A percentile compares a stretch with the other conserved stretches of the same genome.
phyloP scores from a whole-genome alignment of 371 early-diverging fungal genomes.

The Haplosporangium sp. region DNA sequence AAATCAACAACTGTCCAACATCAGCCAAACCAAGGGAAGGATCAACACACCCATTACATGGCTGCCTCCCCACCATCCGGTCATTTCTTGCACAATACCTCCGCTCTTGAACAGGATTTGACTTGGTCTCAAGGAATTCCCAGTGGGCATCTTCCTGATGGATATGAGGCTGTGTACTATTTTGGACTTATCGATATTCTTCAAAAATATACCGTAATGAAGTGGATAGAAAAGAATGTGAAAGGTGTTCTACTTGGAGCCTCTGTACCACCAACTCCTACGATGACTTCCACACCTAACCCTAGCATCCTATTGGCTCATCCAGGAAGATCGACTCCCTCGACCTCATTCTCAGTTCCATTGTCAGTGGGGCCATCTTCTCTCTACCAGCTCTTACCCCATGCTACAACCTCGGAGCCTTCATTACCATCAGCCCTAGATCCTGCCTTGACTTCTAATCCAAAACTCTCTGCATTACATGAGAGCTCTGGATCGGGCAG shows the following conservation, averaged over 20 bases:
- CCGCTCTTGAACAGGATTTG: neutral
- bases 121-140: slow-evolving; percentile 53
- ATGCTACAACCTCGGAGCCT: slow-evolving; percentile 39
- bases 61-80: neutral
- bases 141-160: slow-evolving; percentile 32
- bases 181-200: slow-evolving; percentile 70
- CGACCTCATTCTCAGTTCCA: slow-evolving; percentile 22
- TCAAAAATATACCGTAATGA: slow-evolving; percentile 67
- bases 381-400: slow-evolving; percentile 39
- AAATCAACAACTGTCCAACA: neutral
- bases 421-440: slow-evolving; percentile 25
- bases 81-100: neutral
- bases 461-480: slow-evolving; percentile 40
- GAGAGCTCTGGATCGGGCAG: slow-evolving; percentile 22
- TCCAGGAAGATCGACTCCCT: slow-evolving; percentile 20
- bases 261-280: slow-evolving; percentile 1
- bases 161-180: slow-evolving; percentile 62
- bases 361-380: slow-evolving; percentile 5
- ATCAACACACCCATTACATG: neutral
- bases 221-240: slow-evolving; percentile 67
- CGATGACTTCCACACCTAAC: neutral
- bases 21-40: slow-evolving; percentile 8
- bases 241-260: slow-evolving; percentile 54
- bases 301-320: slow-evolving; percentile 4
- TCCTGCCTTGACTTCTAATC: neutral